A percentile compares a stretch with the other conserved stretches of the same genome.
Conservation (phyloP, 2,329 filamentous ascomycete genomes). For the Ramularia collo-cygni region DNA sequence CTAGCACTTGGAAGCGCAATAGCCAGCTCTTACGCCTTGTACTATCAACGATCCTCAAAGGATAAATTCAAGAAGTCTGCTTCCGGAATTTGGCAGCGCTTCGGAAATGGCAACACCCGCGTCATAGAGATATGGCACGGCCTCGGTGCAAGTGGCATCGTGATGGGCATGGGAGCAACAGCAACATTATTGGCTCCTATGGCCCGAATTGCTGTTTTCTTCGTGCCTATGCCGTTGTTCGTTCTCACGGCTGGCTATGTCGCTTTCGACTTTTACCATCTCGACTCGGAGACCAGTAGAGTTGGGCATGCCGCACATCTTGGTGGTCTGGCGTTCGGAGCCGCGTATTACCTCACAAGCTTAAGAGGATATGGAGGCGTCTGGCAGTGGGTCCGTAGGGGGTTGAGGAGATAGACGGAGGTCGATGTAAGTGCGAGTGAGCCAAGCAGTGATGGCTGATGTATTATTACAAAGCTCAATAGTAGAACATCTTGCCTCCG, state of each 20-base stretch:
- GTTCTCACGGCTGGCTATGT: slow-evolving; percentile 31
- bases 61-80: no score
- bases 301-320: slow-evolving; percentile 41
- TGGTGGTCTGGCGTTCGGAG: slow-evolving; percentile 37
- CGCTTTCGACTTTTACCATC: slow-evolving; percentile 33
- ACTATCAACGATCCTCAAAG: slow-evolving; percentile 13
- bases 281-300: slow-evolving; percentile 25
- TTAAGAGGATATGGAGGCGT: slow-evolving; percentile 23
- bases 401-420: no score
- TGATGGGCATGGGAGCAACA: slow-evolving; percentile 35
- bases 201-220: slow-evolving; percentile 30
- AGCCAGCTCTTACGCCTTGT: slow-evolving; percentile 18
- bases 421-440: no score
- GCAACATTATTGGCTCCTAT: slow-evolving; percentile 35
- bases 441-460: no score
- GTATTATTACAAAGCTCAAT: no score
- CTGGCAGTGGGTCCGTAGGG: no score
- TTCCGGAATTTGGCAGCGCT: no score
- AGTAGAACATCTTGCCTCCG: no score
- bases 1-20: slow-evolving; percentile 24
- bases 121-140: neutral
- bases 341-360: slow-evolving; percentile 23
- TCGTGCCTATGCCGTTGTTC: slow-evolving; percentile 37
- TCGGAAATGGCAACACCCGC: neutral
- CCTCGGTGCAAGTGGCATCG: slow-evolving; percentile 36